These are phyloP conservation scores for Astragalus membranaceus DNA, from an alignment of 306 rosid species.

Conservation along the genomic window DNA sequence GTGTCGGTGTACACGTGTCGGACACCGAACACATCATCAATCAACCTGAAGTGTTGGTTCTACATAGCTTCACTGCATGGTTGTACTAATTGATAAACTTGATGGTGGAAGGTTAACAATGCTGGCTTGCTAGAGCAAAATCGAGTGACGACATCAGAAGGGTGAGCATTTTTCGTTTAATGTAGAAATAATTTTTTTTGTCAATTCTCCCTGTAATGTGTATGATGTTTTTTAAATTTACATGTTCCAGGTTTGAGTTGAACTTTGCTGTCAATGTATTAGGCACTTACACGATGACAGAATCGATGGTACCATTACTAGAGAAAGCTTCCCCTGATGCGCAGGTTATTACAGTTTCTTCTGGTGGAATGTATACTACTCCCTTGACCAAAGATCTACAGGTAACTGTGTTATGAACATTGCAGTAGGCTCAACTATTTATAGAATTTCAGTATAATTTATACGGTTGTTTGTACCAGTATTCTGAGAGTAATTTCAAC, in stretches of 20 bases:
- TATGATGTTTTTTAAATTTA: background rate
- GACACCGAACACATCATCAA: no score
- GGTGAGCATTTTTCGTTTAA: constrained; percentile 40
- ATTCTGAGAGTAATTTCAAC: constrained; percentile 43
- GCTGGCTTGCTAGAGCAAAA: constrained; percentile 74
- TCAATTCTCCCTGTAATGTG: background rate
- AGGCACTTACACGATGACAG: constrained; percentile 71
- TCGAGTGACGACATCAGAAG: constrained; percentile 75
- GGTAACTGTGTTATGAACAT: constrained; percentile 33
- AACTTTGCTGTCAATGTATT: constrained; percentile 79
- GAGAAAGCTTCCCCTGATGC: constrained; percentile 96
- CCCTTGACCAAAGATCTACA: constrained; percentile 77
- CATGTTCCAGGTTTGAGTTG: constrained; percentile 60
- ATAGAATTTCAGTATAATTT: background rate
- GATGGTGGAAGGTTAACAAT: constrained; percentile 57
- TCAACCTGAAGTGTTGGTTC: no score
- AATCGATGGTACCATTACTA: constrained; percentile 62
- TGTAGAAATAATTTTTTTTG: background rate
- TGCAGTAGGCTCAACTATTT: background rate
- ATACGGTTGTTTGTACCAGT: constrained; percentile 39
- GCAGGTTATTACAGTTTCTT: constrained; percentile 81
- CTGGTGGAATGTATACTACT: constrained; percentile 89
- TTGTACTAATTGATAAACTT: background rate
- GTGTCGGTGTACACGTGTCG: no score
- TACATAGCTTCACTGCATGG: background rate